Conservation (phyloP, 2,329 filamentous ascomycete species). For the Stachybotrys echinatus region DNA sequence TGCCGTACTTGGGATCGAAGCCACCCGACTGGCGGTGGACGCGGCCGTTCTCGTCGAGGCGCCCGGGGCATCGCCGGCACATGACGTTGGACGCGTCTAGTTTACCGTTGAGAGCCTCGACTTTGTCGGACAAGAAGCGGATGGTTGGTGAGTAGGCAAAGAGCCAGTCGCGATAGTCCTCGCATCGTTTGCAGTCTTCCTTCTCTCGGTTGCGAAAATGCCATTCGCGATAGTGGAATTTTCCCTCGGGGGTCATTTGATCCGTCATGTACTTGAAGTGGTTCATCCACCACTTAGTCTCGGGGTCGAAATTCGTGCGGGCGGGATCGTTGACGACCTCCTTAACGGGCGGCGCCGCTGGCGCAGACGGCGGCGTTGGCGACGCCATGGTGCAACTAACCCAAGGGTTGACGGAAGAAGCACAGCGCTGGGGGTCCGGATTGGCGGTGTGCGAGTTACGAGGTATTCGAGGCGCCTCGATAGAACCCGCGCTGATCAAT, state of each 20-base stretch:
- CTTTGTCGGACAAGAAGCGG: conserved; percentile 79
- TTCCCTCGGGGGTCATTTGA: conserved; percentile 61
- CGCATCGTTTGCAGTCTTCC: conserved; percentile 74
- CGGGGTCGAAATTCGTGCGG: conserved; percentile 58
- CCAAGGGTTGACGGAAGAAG: conserved; percentile 9
- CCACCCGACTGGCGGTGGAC: conserved; percentile 69
- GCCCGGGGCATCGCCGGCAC: conserved; percentile 70
- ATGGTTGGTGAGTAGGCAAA: conserved; percentile 81
- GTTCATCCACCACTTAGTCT: conserved; percentile 67
- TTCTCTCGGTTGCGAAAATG: conserved; percentile 72
- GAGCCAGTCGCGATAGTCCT: conserved; percentile 76
- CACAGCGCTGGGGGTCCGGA: conserved; percentile 9
- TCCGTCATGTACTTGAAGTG: conserved; percentile 80
- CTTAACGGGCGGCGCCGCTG: conserved; percentile 10
- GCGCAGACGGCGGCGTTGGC: conserved; percentile 3
- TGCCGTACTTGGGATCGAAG: conserved; percentile 81
- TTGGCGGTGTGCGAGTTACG: no score
- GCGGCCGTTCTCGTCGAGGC: conserved; percentile 50
- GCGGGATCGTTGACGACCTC: conserved; percentile 53
- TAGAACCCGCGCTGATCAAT: no score
- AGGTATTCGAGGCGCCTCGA: no score
- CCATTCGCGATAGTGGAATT: conserved; percentile 71
- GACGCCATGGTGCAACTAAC: conserved; percentile 11
- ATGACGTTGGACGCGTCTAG: conserved; percentile 71
- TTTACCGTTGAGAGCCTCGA: conserved; percentile 70